phyloP scores from a whole-genome alignment of 345 rosid genomes.

The Microcos paniculata region DNA sequence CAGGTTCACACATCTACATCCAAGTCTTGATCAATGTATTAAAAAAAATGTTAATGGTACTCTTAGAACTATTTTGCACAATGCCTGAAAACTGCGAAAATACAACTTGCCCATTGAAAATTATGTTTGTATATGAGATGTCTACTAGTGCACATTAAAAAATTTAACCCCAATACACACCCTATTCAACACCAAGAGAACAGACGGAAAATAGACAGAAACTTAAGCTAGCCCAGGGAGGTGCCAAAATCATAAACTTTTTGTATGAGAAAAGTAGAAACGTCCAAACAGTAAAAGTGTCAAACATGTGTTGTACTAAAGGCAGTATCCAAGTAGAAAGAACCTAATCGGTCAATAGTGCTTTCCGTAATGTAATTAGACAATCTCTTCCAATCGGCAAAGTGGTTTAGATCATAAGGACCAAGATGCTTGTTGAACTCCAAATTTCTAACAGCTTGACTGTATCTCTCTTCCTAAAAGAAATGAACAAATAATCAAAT shows the following conservation, averaged over 20 bases:
- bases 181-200: not conserved
- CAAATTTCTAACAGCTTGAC: conserved; percentile 57
- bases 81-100: not conserved
- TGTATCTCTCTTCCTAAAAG: conserved; percentile 71
- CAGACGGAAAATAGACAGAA: not conserved
- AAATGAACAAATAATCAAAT: not conserved
- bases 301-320: not conserved
- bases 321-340: not conserved
- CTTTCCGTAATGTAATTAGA: conserved; percentile 61
- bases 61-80: not conserved
- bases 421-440: conserved; percentile 86
- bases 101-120: not conserved
- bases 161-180: not conserved
- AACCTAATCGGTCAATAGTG: conserved; percentile 67
- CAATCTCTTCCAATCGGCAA: conserved; percentile 72
- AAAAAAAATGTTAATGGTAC: not conserved
- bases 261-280: conserved; percentile 11
- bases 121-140: not conserved
- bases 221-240: not conserved
- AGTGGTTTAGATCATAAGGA: conserved; percentile 64
- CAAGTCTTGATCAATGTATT: not conserved
- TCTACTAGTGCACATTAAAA: not conserved
- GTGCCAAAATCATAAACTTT: not conserved
- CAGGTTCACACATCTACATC: not conserved
- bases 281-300: not conserved